Base-by-base conservation (phyloP, 352 stramenopile genomes). In the Phytopythium delawarense region DNA sequence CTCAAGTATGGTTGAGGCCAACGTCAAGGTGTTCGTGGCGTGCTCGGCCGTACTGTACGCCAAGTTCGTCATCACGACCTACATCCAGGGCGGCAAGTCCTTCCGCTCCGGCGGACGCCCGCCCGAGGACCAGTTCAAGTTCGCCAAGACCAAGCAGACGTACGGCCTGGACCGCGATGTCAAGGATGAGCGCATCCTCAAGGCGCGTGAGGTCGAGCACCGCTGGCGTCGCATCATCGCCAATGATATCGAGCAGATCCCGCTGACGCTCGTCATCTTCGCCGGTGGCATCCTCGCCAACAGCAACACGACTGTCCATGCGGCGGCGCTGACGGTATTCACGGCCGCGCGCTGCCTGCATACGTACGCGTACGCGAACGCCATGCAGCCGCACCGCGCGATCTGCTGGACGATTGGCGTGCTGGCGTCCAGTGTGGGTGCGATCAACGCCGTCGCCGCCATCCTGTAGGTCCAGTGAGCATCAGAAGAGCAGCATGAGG, bases 231-330 rank as follows among this genome's bases (percentile, higher is more conserved):
- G 25, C 25, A 28, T 28, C 57, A 62, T 87, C 11, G 60, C 61
- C 46, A 89, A 87, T 63, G 79, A 89, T 62, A 59, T 88, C 39
- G 79, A 88, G 64, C 74, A 71, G 20, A 80, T 91, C 56, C 81
- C 81, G 4, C 57, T 88, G 3, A 76, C 68, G 52, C 74, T 89
- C 21, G 49, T 79, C 32, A 64, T 87, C 28, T 86, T 87, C 45
- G 79, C 62, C 25, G 72, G 58, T 5, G 75, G 75, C 12, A 70
- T 86, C 30, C 67, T 84, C 35, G 67, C 74, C 16, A 69, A 67
- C 16, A 65, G 58, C 25, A 74, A 81, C 65, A 49, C 69, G 16
- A 65, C 25, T 5, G 72, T 88, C 44, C 75, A 83, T 56, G 52
- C 49, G 23, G 70, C 35, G 18, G 71, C 74, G 18, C 70, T 85